Base-by-base conservation (phyloP, 148 eudicot genomes). In the Nyssa sinensis region DNA sequence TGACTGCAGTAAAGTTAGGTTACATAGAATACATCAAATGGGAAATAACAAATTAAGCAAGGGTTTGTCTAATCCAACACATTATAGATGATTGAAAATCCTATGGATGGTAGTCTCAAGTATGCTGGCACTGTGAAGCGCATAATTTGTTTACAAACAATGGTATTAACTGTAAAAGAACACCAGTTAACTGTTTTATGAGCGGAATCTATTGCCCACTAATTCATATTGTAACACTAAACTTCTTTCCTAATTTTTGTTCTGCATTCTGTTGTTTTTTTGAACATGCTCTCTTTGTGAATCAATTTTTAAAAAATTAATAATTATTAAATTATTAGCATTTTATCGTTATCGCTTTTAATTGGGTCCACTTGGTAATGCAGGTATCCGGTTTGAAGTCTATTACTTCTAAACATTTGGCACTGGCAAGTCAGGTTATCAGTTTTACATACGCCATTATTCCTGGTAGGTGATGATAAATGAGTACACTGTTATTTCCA, bases 371-470 rank as follows among this genome's bases (percentile, higher is more conserved):
- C 25, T 7, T 79, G 78, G 66, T 44, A 62, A 44, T 84, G 80
- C 90, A 95, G 99, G 98, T 95, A 74, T 91, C 99, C 75, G 99
- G 99, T 60, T 85, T 95, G 79, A 88, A 88, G 84, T 95, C 99
- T 27, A 95, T 95, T 76, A 95, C 97, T 49, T 91, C 99, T 41
- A 92, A 91, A 79, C 97, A 95, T 85, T 85, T 95, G 86, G 99
- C 98, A 13, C 73, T 95, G 90, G 91, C 98, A 51, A 95, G 99
- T 86, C 99, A 95, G 83, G 98, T 92, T 31, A 85, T 95, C 85
- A 91, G 99, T 73, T 95, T 92, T 70, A 84, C 80, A 61, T 84
- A 87, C 79, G 91, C 88, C 28, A 86, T 95, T 73, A 93, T 92
- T 72, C 97, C 98, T 79, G 99, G 99, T 95, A 85, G 64, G 91